Evolutionary conservation across 73 alveolate species (phyloP).

Genomic region (Paramecium bursaria): DNA sequence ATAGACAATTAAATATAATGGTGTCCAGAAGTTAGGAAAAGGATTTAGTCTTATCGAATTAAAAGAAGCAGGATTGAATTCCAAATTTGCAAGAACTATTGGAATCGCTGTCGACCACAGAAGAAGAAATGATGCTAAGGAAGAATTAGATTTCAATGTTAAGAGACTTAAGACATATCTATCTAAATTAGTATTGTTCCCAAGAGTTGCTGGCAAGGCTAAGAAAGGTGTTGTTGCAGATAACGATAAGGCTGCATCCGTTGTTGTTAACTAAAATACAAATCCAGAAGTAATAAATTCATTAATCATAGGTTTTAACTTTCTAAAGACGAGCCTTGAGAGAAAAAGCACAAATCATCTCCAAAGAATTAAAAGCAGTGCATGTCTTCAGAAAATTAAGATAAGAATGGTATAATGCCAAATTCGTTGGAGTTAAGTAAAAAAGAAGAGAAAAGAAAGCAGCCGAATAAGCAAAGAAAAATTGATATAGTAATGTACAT

Average conservation of each 20-base stretch:
- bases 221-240: slow-evolving; percentile 92
- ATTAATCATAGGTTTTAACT: slow-evolving; percentile 9
- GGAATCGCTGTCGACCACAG: slow-evolving; percentile 99
- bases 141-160: slow-evolving; percentile 88
- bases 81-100: slow-evolving; percentile 94
- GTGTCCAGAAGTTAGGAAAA: slow-evolving; percentile 86
- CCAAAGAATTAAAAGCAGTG: slow-evolving; percentile 58
- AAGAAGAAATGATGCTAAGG: slow-evolving; percentile 93
- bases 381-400: slow-evolving; percentile 42
- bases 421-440: slow-evolving; percentile 57
- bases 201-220: slow-evolving; percentile 91
- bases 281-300: slow-evolving; percentile 24
- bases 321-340: slow-evolving; percentile 49
- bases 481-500: slow-evolving; percentile 3
- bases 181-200: slow-evolving; percentile 94
- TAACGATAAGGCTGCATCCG: slow-evolving; percentile 11
- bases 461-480: neutral
- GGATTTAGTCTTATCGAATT: slow-evolving; percentile 96
- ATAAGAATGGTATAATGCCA: slow-evolving; percentile 63
- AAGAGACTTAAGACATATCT: slow-evolving; percentile 94
- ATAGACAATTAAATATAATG: slow-evolving; percentile 88
- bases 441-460: slow-evolving; percentile 33
- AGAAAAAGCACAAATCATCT: slow-evolving; percentile 33
- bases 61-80: slow-evolving; percentile 91
- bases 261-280: slow-evolving; percentile 24